These are phyloP conservation scores for Monosporascus sp. DNA, from an alignment of 2,329 filamentous ascomycete genomes.

Conservation along the genomic window DNA sequence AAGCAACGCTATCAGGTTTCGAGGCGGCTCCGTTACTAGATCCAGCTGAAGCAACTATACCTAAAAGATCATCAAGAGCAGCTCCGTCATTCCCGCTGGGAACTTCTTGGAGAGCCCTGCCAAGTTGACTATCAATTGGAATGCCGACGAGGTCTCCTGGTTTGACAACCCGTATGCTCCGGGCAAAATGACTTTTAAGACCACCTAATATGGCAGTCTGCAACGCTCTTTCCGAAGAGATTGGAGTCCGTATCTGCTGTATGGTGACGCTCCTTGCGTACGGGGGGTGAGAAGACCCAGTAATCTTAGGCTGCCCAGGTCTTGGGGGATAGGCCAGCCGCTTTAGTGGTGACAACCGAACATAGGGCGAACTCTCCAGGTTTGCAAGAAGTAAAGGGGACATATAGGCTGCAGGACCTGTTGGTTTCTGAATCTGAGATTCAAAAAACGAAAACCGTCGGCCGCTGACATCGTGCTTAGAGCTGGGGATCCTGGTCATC, in stretches of 20 bases:
- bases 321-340: constrained; percentile 43
- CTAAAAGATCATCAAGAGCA: constrained; percentile 66
- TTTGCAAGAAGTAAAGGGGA: constrained; percentile 87
- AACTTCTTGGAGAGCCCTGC: constrained; percentile 72
- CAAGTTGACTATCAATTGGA: constrained; percentile 79
- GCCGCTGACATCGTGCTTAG: constrained; percentile 40
- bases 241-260: constrained; percentile 80
- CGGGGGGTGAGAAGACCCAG: constrained; percentile 49
- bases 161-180: constrained; percentile 74
- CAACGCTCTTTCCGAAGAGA: constrained; percentile 78
- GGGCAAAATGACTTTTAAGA: constrained; percentile 83
- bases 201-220: constrained; percentile 83
- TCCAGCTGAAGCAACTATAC: constrained; percentile 43
- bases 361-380: constrained; percentile 68
- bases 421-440: constrained; percentile 58
- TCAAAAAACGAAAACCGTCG: constrained; percentile 59
- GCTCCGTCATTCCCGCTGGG: constrained; percentile 50
- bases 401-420: constrained; percentile 61
- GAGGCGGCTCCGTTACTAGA: constrained; percentile 25
- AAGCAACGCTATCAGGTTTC: constrained; percentile 63
- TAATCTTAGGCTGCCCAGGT: constrained; percentile 50
- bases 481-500: constrained; percentile 55
- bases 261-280: constrained; percentile 74
- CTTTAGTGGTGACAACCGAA: constrained; percentile 70
- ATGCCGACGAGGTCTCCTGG: constrained; percentile 85